These are phyloP conservation scores for Pleurotus platypus DNA, from an alignment of 768 basidiomycete genomes.

Conservation along the genomic window DNA sequence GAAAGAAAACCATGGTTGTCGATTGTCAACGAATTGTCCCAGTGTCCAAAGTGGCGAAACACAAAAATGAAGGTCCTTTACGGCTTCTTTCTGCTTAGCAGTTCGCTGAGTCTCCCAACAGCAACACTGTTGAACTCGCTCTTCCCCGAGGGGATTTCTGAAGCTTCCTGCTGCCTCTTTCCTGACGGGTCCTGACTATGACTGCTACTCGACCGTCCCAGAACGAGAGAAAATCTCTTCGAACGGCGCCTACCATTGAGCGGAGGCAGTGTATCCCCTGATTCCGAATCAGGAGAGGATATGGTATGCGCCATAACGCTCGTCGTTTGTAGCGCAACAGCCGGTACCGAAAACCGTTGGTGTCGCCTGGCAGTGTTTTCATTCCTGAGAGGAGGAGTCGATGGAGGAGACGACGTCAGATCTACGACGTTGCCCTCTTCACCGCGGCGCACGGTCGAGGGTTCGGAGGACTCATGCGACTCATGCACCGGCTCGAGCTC, in stretches of 20 bases:
- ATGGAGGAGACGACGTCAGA: slow-evolving; percentile 11
- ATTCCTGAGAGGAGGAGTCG: slow-evolving; percentile 28
- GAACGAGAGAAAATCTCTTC: slow-evolving; percentile 59
- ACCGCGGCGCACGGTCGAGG: not conserved
- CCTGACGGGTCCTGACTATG: slow-evolving; percentile 17
- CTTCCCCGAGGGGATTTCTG: slow-evolving; percentile 15
- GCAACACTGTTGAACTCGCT: slow-evolving; percentile 42
- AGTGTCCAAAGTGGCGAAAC: too few relatives aligned
- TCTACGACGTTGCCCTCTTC: not conserved
- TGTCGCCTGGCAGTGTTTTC: slow-evolving; percentile 62
- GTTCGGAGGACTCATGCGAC: not conserved
- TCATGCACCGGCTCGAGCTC: slow-evolving; percentile 6
- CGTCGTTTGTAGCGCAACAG: slow-evolving; percentile 71
- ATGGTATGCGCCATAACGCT: slow-evolving; percentile 62
- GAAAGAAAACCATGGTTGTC: too few relatives aligned
- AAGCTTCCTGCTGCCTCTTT: slow-evolving; percentile 31
- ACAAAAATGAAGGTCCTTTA: too few relatives aligned
- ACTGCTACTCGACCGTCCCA: slow-evolving; percentile 30
- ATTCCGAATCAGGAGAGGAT: slow-evolving; percentile 16
- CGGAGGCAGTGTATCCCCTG: not conserved
- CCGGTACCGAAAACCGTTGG: slow-evolving; percentile 75
- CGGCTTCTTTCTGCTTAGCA: slow-evolving; percentile 38
- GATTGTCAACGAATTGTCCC: too few relatives aligned
- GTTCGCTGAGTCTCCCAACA: slow-evolving; percentile 49
- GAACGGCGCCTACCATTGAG: slow-evolving; percentile 17